A percentile compares a stretch with the other conserved stretches of the same genome.
Evolutionary conservation across 2,329 filamentous ascomycete species (phyloP).

Genomic region (Talaromyces sp.): DNA sequence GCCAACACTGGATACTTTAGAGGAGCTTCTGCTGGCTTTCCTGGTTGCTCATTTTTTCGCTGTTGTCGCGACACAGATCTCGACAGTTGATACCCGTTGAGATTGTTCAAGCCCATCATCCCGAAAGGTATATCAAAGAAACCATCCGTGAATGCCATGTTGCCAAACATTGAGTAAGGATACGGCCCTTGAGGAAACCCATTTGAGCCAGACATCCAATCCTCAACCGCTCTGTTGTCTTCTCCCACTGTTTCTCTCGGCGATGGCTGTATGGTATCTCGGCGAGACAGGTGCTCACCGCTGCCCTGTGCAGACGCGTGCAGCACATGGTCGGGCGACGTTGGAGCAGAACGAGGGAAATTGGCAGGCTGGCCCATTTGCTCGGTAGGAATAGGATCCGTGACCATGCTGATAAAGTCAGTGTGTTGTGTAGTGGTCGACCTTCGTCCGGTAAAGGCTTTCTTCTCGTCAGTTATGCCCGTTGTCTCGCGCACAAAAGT

Average conservation of each 20-base stretch:
- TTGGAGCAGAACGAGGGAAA: conserved; percentile 14
- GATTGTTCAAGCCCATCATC: conserved; percentile 19
- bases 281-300: conserved; percentile 29
- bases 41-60: conserved; percentile 51
- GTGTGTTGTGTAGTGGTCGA: conserved; percentile 10
- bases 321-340: conserved; percentile 23
- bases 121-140: conserved; percentile 20
- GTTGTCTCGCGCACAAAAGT: conserved; percentile 12
- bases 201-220: conserved; percentile 22
- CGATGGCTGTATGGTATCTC: conserved; percentile 26
- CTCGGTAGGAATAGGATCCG: conserved; percentile 15
- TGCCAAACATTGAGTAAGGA: conserved; percentile 17
- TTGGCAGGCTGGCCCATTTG: conserved; percentile 10
- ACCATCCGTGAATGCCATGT: conserved; percentile 18
- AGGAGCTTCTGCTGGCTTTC: conserved; percentile 23
- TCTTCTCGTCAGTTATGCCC: conserved; percentile 12
- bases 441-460: background rate
- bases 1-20: conserved; percentile 82
- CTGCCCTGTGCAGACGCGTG: conserved; percentile 32
- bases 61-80: conserved; percentile 57
- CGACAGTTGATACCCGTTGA: conserved; percentile 46
- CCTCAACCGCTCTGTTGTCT: conserved; percentile 17
- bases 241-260: conserved; percentile 23
- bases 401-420: conserved; percentile 20
- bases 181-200: conserved; percentile 17